phyloP scores from a whole-genome alignment of 2,329 filamentous ascomycete species.

The Aspergillus quadricinctus region DNA sequence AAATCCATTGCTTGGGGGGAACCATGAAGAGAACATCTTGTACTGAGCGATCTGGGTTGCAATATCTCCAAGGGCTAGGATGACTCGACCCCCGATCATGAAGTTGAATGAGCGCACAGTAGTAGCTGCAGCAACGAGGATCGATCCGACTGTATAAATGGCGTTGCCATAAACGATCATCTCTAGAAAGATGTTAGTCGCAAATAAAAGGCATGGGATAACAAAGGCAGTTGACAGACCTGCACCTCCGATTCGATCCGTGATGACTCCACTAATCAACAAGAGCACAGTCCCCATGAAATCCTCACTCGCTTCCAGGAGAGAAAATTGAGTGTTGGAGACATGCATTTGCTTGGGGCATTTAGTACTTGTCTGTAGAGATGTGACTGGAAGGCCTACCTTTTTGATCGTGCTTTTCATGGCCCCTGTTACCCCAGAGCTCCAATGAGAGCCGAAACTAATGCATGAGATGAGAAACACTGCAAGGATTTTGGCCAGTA shows the following conservation, averaged over 20 bases:
- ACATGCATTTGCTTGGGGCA: constrained; percentile 47
- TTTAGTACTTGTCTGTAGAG: not conserved
- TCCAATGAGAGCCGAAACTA: constrained; percentile 59
- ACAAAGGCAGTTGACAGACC: constrained; percentile 24
- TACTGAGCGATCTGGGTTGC: constrained; percentile 62
- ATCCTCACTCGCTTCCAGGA: constrained; percentile 58
- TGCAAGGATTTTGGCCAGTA: constrained; percentile 38
- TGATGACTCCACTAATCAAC: constrained; percentile 52
- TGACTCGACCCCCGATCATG: constrained; percentile 55
- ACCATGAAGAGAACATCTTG: constrained; percentile 63
- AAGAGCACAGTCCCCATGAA: constrained; percentile 59
- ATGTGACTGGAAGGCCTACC: constrained; percentile 20
- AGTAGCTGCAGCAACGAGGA: constrained; percentile 56
- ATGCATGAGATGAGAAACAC: constrained; percentile 46
- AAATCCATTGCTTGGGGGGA: constrained; percentile 58
- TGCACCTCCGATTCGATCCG: constrained; percentile 57
- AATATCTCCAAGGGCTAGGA: constrained; percentile 58
- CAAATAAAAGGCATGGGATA: not conserved
- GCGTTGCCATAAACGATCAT: constrained; percentile 59
- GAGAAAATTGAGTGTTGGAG: constrained; percentile 56
- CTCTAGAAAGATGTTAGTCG: constrained; percentile 19
- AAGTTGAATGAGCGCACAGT: constrained; percentile 55
- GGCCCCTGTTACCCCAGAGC: constrained; percentile 56
- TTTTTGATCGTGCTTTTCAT: constrained; percentile 61
- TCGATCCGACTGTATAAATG: constrained; percentile 55